These are phyloP conservation scores for Exophiala aquamarina DNA, from an alignment of 2,329 filamentous ascomycete species.

Conservation along the genomic window DNA sequence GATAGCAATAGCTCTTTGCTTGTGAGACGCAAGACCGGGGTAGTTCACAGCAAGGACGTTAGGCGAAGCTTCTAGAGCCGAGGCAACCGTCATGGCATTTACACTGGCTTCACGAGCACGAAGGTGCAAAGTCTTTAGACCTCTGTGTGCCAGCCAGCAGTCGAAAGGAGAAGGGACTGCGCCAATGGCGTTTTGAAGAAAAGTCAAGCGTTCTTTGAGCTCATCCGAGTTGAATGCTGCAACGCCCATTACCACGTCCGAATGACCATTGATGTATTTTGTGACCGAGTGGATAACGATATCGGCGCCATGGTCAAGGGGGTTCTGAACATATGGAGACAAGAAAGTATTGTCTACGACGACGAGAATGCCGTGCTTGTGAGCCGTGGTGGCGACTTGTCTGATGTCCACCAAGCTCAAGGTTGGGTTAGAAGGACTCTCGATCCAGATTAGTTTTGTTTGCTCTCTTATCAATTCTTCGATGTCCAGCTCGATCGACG, in stretches of 20 bases:
- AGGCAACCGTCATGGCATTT: constrained; percentile 78
- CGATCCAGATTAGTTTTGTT: constrained; percentile 96
- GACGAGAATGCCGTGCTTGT: constrained; percentile 84
- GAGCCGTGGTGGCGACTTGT: constrained; percentile 77
- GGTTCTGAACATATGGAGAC: constrained; percentile 94
- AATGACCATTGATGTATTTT: constrained; percentile 98
- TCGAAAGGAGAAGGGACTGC: constrained; percentile 94
- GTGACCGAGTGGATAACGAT: constrained; percentile 97
- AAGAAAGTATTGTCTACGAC: constrained; percentile 99
- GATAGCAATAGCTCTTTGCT: constrained; percentile 77
- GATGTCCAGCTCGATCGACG: constrained; percentile 86
- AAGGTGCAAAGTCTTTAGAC: constrained; percentile 93
- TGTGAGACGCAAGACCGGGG: constrained; percentile 84
- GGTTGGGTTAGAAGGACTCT: constrained; percentile 92
- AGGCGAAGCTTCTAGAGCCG: constrained; percentile 73
- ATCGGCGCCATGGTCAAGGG: constrained; percentile 90
- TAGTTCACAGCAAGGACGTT: constrained; percentile 92
- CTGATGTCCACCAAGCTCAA: constrained; percentile 90
- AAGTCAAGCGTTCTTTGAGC: constrained; percentile 73
- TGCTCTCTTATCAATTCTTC: constrained; percentile 75
- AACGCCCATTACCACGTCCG: constrained; percentile 95
- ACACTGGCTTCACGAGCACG: constrained; percentile 79
- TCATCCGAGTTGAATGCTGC: constrained; percentile 89
- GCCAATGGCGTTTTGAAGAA: constrained; percentile 96
- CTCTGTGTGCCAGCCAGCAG: constrained; percentile 95